Base-by-base conservation (phyloP, 2,329 filamentous ascomycete species). In the Leptographium lundbergii region DNA sequence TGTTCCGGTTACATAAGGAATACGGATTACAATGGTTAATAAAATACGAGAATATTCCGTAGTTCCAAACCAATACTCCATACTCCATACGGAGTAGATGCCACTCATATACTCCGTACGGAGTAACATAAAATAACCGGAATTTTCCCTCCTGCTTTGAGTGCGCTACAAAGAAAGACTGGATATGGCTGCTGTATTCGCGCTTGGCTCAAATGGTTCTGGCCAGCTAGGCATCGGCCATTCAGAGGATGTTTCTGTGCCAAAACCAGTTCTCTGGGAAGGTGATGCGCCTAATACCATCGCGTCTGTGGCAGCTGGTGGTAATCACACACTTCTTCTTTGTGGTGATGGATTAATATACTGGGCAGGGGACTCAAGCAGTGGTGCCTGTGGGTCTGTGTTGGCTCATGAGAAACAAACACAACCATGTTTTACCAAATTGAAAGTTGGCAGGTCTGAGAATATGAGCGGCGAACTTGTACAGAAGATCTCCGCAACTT, bases 311-410 rank as follows among this genome's bases (percentile, higher is more conserved):
- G 73, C 74, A 24, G 77, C 89, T 9, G 92, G 92, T 4, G 91
- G 91, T 1, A 96, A 96, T 67, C 92, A 96, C 70, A 95, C 90
- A 0, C 73, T 96, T 4, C 69, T 95, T 11, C 74, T 91, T 13
- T 81, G 80, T n/a, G 67, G 74, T 4, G 68, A 75, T 29, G 85
- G 86, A 0, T 65, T 73, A 1, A 73, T 91, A 0, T 87, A 82
- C 66, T 84, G 81, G 66, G 79, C 83, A 53, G 91, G 91, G 1
- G 81, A 85, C 60, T 75, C 72, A 9, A 68, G 72, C 2, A 75
- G 69, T 13, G 81, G 82, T 14, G 80, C 81, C 2, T 85, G 81
- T 63, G 82, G 81, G 1, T 64, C 75, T 11, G 63, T 69, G 0
- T 65, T 70, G 4, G 63, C 64, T 3, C 63, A 63, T 13, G 62